phyloP scores from a whole-genome alignment of 768 basidiomycete genomes.

The Kwoniella sp. region DNA sequence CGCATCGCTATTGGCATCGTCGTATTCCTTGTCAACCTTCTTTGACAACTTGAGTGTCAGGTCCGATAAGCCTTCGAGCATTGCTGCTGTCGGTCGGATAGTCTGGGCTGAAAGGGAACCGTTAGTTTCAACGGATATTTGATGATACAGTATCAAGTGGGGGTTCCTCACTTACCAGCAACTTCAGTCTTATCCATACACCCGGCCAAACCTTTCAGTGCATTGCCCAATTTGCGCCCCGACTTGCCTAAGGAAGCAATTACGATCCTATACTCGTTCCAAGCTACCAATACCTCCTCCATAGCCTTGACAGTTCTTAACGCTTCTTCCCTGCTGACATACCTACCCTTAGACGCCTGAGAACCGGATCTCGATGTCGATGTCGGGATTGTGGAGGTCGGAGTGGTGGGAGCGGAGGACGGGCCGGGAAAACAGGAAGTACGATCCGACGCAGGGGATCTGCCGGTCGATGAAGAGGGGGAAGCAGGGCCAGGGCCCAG shows the following conservation, averaged over 20 bases:
- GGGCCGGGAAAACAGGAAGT: not conserved
- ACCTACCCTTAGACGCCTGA: not conserved
- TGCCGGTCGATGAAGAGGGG: not conserved
- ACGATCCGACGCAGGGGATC: constrained; percentile 2
- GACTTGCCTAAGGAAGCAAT: constrained; percentile 6
- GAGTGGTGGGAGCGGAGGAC: not conserved
- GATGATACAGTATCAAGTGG: too few species aligned
- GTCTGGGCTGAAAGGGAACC: constrained; percentile 25
- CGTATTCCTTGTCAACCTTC: constrained; percentile 23
- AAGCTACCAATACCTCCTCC: constrained; percentile 16
- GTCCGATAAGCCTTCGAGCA: constrained; percentile 13
- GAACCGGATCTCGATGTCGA: not conserved
- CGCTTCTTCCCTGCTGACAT: constrained; percentile 12
- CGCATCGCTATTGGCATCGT: constrained; percentile 21
- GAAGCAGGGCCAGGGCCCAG: not conserved
- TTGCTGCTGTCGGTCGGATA: constrained; percentile 11
- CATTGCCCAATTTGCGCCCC: constrained; percentile 14
- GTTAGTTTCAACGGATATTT: too few species aligned
- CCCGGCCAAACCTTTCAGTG: constrained; percentile 18
- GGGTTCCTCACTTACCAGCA: constrained; percentile 14
- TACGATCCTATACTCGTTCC: constrained; percentile 20
- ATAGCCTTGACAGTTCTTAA: constrained; percentile 17
- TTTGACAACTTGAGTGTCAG: constrained; percentile 15
- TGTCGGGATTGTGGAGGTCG: not conserved
- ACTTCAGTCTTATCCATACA: constrained; percentile 20